Percentiles rank a stretch among this genome's conserved stretches.
These are phyloP conservation scores for Takakia lepidozioides DNA, from an alignment of 225 moss, liverwort and hornwort species.

Conservation along the genomic window DNA sequence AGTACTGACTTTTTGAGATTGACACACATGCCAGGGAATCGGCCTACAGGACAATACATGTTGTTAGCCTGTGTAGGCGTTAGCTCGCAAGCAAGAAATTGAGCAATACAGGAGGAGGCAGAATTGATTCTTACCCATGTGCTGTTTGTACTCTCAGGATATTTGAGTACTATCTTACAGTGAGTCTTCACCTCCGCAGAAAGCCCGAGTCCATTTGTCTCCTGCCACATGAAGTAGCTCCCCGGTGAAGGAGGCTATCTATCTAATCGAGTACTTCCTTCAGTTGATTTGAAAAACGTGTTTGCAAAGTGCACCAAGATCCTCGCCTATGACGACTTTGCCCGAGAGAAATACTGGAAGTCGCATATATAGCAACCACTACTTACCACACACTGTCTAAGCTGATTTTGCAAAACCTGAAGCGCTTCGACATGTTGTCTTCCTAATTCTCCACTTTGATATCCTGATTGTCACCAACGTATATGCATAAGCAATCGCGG, in stretches of 20 bases:
- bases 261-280: not conserved
- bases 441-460: not conserved
- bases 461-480: slow-evolving; percentile 7
- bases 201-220: slow-evolving; percentile 35
- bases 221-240: slow-evolving; percentile 20
- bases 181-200: slow-evolving; percentile 30
- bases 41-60: too few relatives aligned
- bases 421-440: slow-evolving; percentile 8
- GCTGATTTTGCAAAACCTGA: slow-evolving; percentile 10
- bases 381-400: slow-evolving; percentile 34
- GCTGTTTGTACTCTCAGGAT: slow-evolving; percentile 26
- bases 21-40: too few relatives aligned
- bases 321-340: not conserved
- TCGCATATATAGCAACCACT: too few relatives aligned
- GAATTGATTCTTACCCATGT: slow-evolving; percentile 56
- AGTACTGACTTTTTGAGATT: too few relatives aligned
- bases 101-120: too few relatives aligned
- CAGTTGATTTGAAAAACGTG: not conserved
- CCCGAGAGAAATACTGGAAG: not conserved
- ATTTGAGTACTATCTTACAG: slow-evolving; percentile 31
- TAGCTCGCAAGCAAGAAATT: too few relatives aligned
- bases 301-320: not conserved
- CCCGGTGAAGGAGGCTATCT: not conserved
- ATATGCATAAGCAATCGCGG: not conserved
- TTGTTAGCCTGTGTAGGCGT: too few relatives aligned